Evolutionary conservation across 352 stramenopile genomes (phyloP), one percentile per base, ranked within the genome.

Genomic region (Phytophthora foliorum): DNA sequence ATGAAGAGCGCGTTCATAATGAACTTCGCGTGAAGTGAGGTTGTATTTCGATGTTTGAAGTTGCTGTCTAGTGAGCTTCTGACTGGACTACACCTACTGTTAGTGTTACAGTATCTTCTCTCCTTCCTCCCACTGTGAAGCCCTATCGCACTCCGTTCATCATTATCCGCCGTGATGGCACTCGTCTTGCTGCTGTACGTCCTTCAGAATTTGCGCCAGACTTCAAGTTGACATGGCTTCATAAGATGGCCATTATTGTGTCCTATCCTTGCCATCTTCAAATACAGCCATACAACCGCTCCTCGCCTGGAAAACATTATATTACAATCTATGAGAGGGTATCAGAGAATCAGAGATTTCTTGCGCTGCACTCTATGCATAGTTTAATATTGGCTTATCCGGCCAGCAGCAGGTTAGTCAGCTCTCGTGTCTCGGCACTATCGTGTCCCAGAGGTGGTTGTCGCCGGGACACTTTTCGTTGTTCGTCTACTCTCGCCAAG

Each of bases 151-250:
- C n/a, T n/a, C n/a, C n/a, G n/a, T n/a, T n/a, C n/a, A n/a, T n/a
- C n/a, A n/a, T n/a, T n/a, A 67, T 67, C 59, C 32, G 41, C 6
- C 11, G 48, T n/a, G 51, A 70, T 62, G 16, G 24, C 16, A 34
- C 14, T 17, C 29, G 53, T 39, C 32, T 66, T 58, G 63, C 13
- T 45, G 48, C 64, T 72, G 64, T 27, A 44, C 46, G 31, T 66
- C 41, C 60, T 74, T 74, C 67, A 70, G 67, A 74, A 67, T 57
- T 69, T 57, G 55, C 29, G 19, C 55, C 41, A 54, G 19, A 70
- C 60, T 74, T 74, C 67, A 74, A 74, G 67, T 74, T 74, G 60
- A 62, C 36, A 74, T 74, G 58, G 66, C 53, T 52, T 22, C 63
- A 72, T 66, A 72, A 67, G 31, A 52, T 50, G 41, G 60, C 42